Conservation (phyloP, 768 basidiomycete species). For the Crepidotus variabilis region DNA sequence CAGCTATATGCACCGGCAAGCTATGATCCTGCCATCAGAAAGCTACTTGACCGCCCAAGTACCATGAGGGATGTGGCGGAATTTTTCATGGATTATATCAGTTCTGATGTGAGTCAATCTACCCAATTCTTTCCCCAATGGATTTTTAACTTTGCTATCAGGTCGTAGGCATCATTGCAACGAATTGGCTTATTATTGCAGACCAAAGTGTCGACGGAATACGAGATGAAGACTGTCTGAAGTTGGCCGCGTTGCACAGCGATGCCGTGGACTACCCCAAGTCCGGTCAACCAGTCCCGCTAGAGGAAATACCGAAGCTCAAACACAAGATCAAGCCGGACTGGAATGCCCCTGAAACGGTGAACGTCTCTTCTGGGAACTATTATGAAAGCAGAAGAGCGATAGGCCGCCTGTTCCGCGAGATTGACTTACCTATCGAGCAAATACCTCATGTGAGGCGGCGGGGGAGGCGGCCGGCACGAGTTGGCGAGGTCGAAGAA, state of each 20-base stretch:
- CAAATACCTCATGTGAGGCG: constrained; percentile 6
- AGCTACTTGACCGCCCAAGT: constrained; percentile 40
- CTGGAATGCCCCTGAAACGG: constrained; percentile 64
- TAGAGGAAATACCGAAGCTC: constrained; percentile 39
- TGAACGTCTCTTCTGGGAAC: constrained; percentile 26
- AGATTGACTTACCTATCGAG: constrained; percentile 47
- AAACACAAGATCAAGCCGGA: constrained; percentile 42
- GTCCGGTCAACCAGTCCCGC: constrained; percentile 43
- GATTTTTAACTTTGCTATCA: constrained; percentile 14
- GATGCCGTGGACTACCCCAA: constrained; percentile 69
- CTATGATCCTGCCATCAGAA: constrained; percentile 46
- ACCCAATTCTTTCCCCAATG: neutral
- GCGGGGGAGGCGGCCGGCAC: constrained; percentile 9
- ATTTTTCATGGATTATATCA: constrained; percentile 69
- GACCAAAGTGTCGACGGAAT: constrained; percentile 48
- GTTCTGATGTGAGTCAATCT: constrained; percentile 48
- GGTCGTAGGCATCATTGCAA: constrained; percentile 60
- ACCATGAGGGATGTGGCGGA: constrained; percentile 64
- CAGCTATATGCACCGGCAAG: constrained; percentile 31
- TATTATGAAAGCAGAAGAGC: constrained; percentile 53
- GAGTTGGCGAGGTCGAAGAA: constrained; percentile 13
- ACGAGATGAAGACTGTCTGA: constrained; percentile 47
- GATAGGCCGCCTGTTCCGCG: constrained; percentile 62
- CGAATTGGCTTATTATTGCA: constrained; percentile 62
- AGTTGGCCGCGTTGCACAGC: constrained; percentile 54